Percentiles rank a stretch among this genome's conserved stretches.
These are phyloP conservation scores for Rhodosporidiobolus odoratus DNA, from an alignment of 768 basidiomycete species.

Conservation along the genomic window DNA sequence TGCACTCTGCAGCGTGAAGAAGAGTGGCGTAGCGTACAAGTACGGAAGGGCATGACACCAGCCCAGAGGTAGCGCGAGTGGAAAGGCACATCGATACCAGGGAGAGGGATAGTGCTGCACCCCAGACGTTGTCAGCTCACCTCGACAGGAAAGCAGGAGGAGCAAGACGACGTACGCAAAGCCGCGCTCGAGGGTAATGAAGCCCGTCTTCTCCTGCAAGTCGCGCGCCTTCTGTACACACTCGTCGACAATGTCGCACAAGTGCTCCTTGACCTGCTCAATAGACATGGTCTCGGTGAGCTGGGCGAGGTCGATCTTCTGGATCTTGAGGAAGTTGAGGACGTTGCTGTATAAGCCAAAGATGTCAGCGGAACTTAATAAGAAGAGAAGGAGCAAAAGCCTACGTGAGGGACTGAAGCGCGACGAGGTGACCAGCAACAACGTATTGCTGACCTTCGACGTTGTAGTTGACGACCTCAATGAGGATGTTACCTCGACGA, in stretches of 20 bases:
- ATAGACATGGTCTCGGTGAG: slow-evolving; percentile 79
- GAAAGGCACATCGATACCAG: slow-evolving; percentile 98
- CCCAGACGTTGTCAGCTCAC: background rate
- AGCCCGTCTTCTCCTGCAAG: slow-evolving; percentile 67
- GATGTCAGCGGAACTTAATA: background rate
- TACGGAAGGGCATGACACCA: slow-evolving; percentile 41
- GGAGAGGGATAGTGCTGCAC: slow-evolving; percentile 46
- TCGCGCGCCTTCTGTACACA: slow-evolving; percentile 70
- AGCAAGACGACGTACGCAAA: slow-evolving; percentile 61
- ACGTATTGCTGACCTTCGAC: slow-evolving; percentile 98
- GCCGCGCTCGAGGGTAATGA: slow-evolving; percentile 91
- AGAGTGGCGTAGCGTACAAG: slow-evolving; percentile 1
- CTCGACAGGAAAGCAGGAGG: slow-evolving; percentile 69
- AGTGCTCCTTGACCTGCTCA: slow-evolving; percentile 94
- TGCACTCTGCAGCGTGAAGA: background rate
- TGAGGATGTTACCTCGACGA: slow-evolving; percentile 64
- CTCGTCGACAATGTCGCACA: slow-evolving; percentile 80
- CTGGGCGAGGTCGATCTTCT: slow-evolving; percentile 69
- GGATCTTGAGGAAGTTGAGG: slow-evolving; percentile 88
- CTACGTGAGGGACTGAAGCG: slow-evolving; percentile 88
- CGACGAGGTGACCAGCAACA: slow-evolving; percentile 91
- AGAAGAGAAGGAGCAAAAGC: slow-evolving; percentile 52
- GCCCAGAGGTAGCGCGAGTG: slow-evolving; percentile 99
- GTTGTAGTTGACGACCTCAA: slow-evolving; percentile 85
- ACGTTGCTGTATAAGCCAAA: slow-evolving; percentile 35